Evolutionary conservation across 768 basidiomycete species (phyloP).

Genomic region (Lentinula boryana): DNA sequence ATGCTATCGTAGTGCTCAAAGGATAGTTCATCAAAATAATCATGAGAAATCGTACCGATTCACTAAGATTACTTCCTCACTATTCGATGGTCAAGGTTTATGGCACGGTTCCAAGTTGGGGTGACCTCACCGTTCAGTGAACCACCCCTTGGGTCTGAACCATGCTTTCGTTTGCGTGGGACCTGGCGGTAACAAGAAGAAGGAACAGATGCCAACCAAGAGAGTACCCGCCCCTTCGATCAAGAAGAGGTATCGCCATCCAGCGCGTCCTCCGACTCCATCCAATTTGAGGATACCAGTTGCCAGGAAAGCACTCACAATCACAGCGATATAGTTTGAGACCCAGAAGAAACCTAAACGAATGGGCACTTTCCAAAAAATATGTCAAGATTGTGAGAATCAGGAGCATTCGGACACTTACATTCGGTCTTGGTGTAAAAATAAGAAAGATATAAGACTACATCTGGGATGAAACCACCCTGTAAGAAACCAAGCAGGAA

Average conservation of each 20-base stretch:
- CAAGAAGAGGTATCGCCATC: not conserved
- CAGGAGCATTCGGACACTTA: constrained; percentile 20
- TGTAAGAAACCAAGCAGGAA: constrained; percentile 54
- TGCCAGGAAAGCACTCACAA: constrained; percentile 58
- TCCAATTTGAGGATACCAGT: constrained; percentile 53
- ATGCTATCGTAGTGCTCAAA: constrained; percentile 23
- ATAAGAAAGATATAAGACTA: constrained; percentile 61
- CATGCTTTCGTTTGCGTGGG: constrained; percentile 61
- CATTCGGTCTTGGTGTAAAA: constrained; percentile 56
- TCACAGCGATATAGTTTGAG: constrained; percentile 47
- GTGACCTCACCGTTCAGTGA: constrained; percentile 42
- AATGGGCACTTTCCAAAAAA: constrained; percentile 39
- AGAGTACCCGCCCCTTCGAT: constrained; percentile 49
- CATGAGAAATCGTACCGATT: constrained; percentile 29
- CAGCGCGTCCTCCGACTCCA: constrained; percentile 45
- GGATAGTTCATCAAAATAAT: not conserved
- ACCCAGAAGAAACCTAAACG: constrained; percentile 70
- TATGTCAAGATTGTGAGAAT: not conserved
- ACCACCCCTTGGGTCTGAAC: constrained; percentile 62
- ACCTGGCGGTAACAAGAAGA: constrained; percentile 54
- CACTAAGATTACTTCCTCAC: constrained; percentile 60
- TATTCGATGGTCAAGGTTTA: constrained; percentile 11
- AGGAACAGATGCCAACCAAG: constrained; percentile 43
- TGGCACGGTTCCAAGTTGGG: not conserved
- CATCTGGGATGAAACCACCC: constrained; percentile 61